Evolutionary conservation across 1,284 basidiomycete genomes (phyloP), one percentile per base, ranked within the genome.

Genomic region (Tremellales sp.): DNA sequence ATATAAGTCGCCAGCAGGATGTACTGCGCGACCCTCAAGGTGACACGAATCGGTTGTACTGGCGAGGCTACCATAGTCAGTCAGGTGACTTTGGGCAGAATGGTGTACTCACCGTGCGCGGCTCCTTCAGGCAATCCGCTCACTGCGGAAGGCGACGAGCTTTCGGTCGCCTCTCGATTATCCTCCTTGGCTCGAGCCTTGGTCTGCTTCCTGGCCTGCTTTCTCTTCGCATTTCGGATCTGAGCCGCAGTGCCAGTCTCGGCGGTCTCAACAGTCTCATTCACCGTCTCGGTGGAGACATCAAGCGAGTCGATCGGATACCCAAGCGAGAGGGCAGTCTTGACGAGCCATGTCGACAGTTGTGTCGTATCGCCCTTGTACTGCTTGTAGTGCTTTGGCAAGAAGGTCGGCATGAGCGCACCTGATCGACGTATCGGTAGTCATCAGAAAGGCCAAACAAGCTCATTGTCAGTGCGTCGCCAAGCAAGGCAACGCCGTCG

Each of bases 351-450:
- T 4, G 43, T 49, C 23, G 44, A 21, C 2, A 59, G 43, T 21
- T 52, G 31, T 6, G 36, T 15, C 6, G 41, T 56, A 40, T 59
- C 57, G 3, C 41, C 40, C 41, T 58, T 58, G 41, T 58, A 58
- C 39, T 58, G 57, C 46, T n/a, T n/a, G n/a, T n/a, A n/a, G n/a
- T n/a, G n/a, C n/a, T n/a, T n/a, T n/a, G n/a, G n/a, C n/a, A n/a
- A n/a, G n/a, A n/a, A n/a, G n/a, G n/a, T n/a, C n/a, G n/a, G n/a
- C n/a, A n/a, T n/a, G n/a, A n/a, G n/a, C n/a, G n/a, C n/a, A n/a
- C n/a, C n/a, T n/a, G n/a, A n/a, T n/a, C n/a, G n/a, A n/a, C n/a
- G n/a, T n/a, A n/a, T n/a, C n/a, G n/a, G n/a, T n/a, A n/a, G n/a
- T n/a, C n/a, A n/a, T n/a, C n/a, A n/a, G n/a, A n/a, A n/a, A n/a